Percentiles rank a stretch among this genome's conserved stretches.
Evolutionary conservation across 768 basidiomycete species (phyloP).

Genomic region (Pulveroboletus frians): DNA sequence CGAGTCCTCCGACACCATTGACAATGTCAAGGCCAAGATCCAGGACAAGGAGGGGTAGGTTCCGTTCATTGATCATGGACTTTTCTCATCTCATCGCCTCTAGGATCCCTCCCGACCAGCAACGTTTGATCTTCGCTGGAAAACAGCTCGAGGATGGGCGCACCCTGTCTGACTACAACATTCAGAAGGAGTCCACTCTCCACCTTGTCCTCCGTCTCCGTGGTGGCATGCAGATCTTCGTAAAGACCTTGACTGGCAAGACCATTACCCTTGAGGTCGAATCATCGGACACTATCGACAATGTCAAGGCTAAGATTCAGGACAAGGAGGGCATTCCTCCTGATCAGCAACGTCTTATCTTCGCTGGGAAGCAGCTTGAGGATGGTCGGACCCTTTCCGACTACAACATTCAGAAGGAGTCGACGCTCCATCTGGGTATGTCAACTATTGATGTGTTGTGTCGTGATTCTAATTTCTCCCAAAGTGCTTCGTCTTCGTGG

Average conservation of each 20-base stretch:
- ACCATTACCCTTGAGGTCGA: slow-evolving; percentile 90
- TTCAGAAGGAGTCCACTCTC: slow-evolving; percentile 93
- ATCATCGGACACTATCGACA: slow-evolving; percentile 83
- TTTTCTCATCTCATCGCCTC: background rate
- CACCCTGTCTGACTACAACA: slow-evolving; percentile 85
- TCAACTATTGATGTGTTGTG: accelerated
- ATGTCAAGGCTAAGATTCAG: slow-evolving; percentile 89
- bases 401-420: slow-evolving; percentile 90
- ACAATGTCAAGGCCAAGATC: slow-evolving; percentile 19
- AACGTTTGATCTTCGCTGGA: slow-evolving; percentile 94
- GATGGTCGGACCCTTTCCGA: slow-evolving; percentile 88
- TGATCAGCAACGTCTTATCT: slow-evolving; percentile 87
- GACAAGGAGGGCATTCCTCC: slow-evolving; percentile 89
- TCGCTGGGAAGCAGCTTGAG: slow-evolving; percentile 89
- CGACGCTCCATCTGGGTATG: slow-evolving; percentile 51
- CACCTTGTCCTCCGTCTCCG: slow-evolving; percentile 86
- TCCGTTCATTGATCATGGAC: no score
- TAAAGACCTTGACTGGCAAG: slow-evolving; percentile 82
- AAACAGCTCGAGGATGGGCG: slow-evolving; percentile 95
- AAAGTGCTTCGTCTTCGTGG: slow-evolving; percentile 77
- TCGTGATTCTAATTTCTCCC: background rate
- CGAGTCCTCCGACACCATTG: no score
- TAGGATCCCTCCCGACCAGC: slow-evolving; percentile 83
- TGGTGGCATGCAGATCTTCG: slow-evolving; percentile 85
- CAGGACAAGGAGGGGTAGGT: no score